phyloP scores from a whole-genome alignment of 441 rosid species.

The Brassica hybrid region DNA sequence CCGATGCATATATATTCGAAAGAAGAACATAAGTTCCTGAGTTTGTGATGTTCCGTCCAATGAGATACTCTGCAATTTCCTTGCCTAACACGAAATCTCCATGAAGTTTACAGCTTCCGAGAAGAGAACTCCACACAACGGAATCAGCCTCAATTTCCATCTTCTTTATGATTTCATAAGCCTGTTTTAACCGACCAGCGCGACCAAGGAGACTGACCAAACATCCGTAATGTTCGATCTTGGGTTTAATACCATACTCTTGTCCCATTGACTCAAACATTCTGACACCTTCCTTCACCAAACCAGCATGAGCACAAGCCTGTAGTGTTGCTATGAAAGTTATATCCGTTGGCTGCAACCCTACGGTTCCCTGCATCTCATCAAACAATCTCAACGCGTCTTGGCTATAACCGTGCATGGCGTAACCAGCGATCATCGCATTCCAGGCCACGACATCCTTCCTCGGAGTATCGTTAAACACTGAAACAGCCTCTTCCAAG shows the following conservation, averaged over 20 bases:
- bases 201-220: slow-evolving; percentile 51
- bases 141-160: slow-evolving; percentile 49
- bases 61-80: slow-evolving; percentile 46
- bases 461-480: slow-evolving; percentile 40
- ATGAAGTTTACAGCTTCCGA: slow-evolving; percentile 50
- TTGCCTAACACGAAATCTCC: slow-evolving; percentile 51
- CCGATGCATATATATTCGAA: slow-evolving; percentile 53
- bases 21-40: slow-evolving; percentile 50
- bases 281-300: slow-evolving; percentile 45
- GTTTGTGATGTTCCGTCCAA: slow-evolving; percentile 36
- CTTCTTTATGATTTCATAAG: slow-evolving; percentile 39
- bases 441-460: slow-evolving; percentile 53
- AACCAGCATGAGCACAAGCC: slow-evolving; percentile 55
- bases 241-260: slow-evolving; percentile 42
- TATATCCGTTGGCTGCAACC: slow-evolving; percentile 50
- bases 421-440: slow-evolving; percentile 49
- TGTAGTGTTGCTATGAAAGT: slow-evolving; percentile 52
- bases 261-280: slow-evolving; percentile 47
- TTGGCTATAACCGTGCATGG: slow-evolving; percentile 51
- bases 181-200: slow-evolving; percentile 52
- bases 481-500: slow-evolving; percentile 48
- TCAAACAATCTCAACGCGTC: slow-evolving; percentile 46
- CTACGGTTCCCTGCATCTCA: slow-evolving; percentile 37
- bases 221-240: slow-evolving; percentile 55
- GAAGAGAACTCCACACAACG: slow-evolving; percentile 49